Evolutionary conservation across 2,329 filamentous ascomycete genomes (phyloP), one percentile per base, ranked within the genome.

Genomic region (Allantophomopsis cytisporea): DNA sequence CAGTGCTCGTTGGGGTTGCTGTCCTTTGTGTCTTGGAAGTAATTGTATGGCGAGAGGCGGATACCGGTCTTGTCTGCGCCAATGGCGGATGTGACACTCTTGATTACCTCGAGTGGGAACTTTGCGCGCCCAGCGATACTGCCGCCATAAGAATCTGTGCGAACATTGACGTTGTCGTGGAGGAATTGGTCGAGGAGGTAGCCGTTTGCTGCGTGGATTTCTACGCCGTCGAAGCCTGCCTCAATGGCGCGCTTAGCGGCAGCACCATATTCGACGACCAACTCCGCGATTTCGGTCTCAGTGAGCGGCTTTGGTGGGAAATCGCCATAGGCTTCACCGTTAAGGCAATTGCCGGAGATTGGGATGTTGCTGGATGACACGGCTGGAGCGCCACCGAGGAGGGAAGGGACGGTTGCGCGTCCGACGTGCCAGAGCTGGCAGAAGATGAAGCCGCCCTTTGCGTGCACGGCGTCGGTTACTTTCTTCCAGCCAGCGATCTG

Each of bases 341-440:
- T 16, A 37, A 35, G n/a, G 39, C 12, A 11, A 5, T 20, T 11
- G 13, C 31, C 21, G 6, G n/a, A 15, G 23, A 38, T 14, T 8
- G 36, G 36, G 15, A 38, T 61, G 7, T 30, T n/a, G 17, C 36
- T 38, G 13, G 36, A 4, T 6, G 17, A 30, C 2, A 38, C 21
- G 7, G 46, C 41, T 38, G 38, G 17, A 7, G 37, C 39, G 53
- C 55, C 18, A 45, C 36, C 35, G 15, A 38, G 39, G 16, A 36
- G 35, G 7, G 38, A 40, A 2, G 40, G 38, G 5, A 42, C 40
- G 7, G 41, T n/a, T 21, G 50, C 49, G 3, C 75, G 66, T 5
- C 75, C 75, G 0, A 74, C 55, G 2, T 66, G 66, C 71, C 73
- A 78, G 2, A 80, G 59, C 51, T 79, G 75, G 8, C 65, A 52